Base-by-base conservation (phyloP, 2,329 filamentous ascomycete genomes). In the Piedraia hortae region DNA sequence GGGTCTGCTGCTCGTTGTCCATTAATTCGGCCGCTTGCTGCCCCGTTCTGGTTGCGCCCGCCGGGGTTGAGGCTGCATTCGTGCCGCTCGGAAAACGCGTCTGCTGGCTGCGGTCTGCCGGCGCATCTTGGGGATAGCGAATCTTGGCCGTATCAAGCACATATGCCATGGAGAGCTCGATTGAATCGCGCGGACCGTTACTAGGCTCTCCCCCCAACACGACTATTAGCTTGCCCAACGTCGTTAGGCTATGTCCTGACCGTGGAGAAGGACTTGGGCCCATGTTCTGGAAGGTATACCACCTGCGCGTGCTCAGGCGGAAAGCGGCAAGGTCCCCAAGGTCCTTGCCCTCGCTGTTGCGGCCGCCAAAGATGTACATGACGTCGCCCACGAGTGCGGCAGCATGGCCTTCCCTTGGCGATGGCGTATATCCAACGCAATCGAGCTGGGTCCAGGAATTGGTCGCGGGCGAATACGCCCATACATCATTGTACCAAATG, bases 281-380 rank as follows among this genome's bases (percentile, higher is more conserved):
- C 85, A 97, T 97, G 41, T 97, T 97, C 41, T 97, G 85, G 47
- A 97, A 97, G 16, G 85, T 97, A 44, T 93, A 97, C 85, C 85
- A 97, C 27, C 85, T 64, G 31, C 75, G 67, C 6, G 78, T 78
- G 1, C 70, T 64, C 34, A 74, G 74, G 21, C 66, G 58, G 45
- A 75, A 75, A 6, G 85, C 85, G 2, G 85, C 82, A 19, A 97
- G 56, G 44, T 97, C 85, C 15, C 82, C 85, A 3, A 97, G 53
- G 42, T 97, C 85, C 13, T 68, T 63, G 1, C 85, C 85, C 34
- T 93, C 80, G 39, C 91, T 77, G 0, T 78, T 91, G 27, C 85
- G 71, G 19, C 85, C 85, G 34, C 88, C 88, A 44, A 97, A 97
- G 28, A 97, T 67, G 50, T 97, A 97, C 88, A 97, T 97, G 27